Evolutionary conservation across 2,329 filamentous ascomycete species (phyloP).

Genomic region (Tolypocladium amazonense): DNA sequence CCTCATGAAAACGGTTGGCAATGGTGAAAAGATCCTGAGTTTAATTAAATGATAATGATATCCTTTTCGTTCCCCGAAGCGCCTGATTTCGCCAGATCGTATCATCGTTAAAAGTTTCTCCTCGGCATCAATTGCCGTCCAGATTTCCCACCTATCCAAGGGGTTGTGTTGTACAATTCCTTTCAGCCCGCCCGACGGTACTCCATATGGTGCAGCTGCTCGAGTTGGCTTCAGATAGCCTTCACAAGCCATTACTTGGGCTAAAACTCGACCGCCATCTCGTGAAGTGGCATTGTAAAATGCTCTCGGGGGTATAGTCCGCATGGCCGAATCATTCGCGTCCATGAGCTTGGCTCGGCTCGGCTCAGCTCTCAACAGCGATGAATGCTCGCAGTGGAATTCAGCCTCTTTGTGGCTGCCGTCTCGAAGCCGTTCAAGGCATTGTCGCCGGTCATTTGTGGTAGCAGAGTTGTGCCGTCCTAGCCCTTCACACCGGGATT

Average conservation of each 20-base stretch:
- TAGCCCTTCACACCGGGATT: conserved; percentile 5
- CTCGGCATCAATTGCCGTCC: neutral
- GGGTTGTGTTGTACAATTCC: neutral
- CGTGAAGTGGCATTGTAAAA: no score
- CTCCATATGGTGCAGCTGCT: neutral
- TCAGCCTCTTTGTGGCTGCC: neutral
- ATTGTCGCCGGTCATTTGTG: neutral
- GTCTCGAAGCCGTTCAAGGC: neutral
- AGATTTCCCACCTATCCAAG: neutral
- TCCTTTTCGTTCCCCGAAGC: neutral
- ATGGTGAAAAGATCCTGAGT: neutral
- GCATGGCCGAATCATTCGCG: neutral
- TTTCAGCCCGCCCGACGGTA: neutral
- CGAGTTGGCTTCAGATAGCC: neutral
- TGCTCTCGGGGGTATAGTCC: neutral
- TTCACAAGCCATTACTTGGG: no score
- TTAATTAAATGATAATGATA: neutral
- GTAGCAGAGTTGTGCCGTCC: neutral
- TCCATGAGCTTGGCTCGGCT: neutral
- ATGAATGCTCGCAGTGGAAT: neutral
- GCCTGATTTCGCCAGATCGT: neutral
- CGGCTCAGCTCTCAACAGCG: neutral
- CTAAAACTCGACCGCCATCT: neutral
- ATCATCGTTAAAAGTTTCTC: neutral
- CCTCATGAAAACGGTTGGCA: conserved; percentile 1